Evolutionary conservation across 2,329 filamentous ascomycete genomes (phyloP).

Genomic region (Epichloe typhina): DNA sequence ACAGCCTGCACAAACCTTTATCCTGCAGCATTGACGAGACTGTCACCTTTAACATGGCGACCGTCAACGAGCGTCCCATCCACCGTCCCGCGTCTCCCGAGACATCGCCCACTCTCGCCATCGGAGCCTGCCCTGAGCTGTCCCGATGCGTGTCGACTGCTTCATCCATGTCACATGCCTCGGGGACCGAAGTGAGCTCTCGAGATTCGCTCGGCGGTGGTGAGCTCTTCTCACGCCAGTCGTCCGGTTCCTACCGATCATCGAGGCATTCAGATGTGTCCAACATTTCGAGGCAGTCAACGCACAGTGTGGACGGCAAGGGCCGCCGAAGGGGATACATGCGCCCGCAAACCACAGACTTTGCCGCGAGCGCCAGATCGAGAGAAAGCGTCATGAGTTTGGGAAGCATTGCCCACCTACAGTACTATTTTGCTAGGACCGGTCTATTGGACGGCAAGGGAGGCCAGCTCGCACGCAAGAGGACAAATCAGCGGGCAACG

Average conservation of each 20-base stretch:
- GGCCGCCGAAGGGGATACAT: conserved; percentile 66
- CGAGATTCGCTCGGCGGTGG: conserved; percentile 47
- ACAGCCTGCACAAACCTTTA: neutral
- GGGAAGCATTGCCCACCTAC: conserved; percentile 90
- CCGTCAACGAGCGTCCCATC: conserved; percentile 18
- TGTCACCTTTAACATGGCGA: conserved; percentile 16
- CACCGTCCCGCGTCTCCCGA: conserved; percentile 38
- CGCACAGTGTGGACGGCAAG: conserved; percentile 27
- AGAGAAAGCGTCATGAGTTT: conserved; percentile 92
- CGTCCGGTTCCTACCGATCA: conserved; percentile 43
- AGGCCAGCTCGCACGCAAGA: conserved; percentile 66
- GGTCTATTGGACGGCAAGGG: conserved; percentile 89
- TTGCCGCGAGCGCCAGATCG: conserved; percentile 78
- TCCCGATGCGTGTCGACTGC: conserved; percentile 52
- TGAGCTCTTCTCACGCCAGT: conserved; percentile 41
- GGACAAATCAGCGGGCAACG: conserved; percentile 44
- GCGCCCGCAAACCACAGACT: conserved; percentile 74
- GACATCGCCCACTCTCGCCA: conserved; percentile 46
- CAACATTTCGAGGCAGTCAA: conserved; percentile 30
- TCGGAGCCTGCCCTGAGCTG: conserved; percentile 44
- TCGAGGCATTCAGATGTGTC: conserved; percentile 31
- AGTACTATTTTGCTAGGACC: conserved; percentile 96
- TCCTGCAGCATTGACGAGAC: neutral
- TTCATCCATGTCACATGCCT: conserved; percentile 45
- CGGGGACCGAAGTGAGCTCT: conserved; percentile 33